Evolutionary conservation across 805 yeast genomes (phyloP), one percentile per base, ranked within the genome.

Genomic region (Tanozyma kutaoensis): DNA sequence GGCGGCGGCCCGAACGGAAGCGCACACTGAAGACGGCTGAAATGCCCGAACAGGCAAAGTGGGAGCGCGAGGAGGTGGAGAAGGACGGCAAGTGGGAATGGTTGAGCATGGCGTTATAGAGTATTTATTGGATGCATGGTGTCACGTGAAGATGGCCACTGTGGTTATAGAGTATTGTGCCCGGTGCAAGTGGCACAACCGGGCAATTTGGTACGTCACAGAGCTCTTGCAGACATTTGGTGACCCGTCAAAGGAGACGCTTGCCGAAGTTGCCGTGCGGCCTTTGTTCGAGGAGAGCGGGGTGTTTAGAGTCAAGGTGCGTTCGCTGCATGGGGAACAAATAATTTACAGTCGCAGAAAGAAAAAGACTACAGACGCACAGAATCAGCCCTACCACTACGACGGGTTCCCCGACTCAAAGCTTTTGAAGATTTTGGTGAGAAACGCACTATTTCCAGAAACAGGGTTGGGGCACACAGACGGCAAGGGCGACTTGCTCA

Each of bases 341-440:
- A n/a, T n/a, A n/a, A 69, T 71, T 5, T 84, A 84, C 44, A 58
- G 62, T 30, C 68, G 86, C 12, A 54, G 58, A 12, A 62, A 75
- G 31, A 59, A 62, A 34, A 50, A 43, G 13, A 43, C 50, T 2
- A 57, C 44, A 3, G 45, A 30, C 5, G 40, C 44, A 1, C 53
- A 47, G 14, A 41, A 50, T 32, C 48, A 48, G 12, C 36, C 34
- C 3, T 51, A 45, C 38, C 48, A 50, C 23, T 48, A 69, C 27
- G 80, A 71, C 20, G 94, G 95, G 19, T 84, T 84, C 46, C 95
- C 95, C 0, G 95, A 85, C 46, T 71, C 88, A 12, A 85, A 84
- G 45, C 65, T 71, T 11, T 52, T 85, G 36, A 84, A 85, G 49
- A 74, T 73, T 32, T 55, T 66, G 27, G 69, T 84, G 4, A 51